Percentiles rank a stretch among this genome's conserved stretches.
These are phyloP conservation scores for Suillus subalutaceus DNA, from an alignment of 768 basidiomycete species.

Conservation along the genomic window DNA sequence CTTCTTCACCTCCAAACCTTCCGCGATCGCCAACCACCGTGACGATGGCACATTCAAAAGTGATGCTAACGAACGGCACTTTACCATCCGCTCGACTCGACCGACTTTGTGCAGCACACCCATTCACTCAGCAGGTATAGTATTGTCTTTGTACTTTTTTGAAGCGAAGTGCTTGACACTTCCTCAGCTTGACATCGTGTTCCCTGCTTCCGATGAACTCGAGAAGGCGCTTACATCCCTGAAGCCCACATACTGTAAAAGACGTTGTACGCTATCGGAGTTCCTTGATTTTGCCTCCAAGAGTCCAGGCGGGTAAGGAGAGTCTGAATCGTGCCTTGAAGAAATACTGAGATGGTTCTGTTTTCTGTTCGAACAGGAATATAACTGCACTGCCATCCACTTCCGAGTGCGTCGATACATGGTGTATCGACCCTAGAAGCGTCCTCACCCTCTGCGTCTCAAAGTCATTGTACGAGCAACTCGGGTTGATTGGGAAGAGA, in stretches of 20 bases:
- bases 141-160: conserved; percentile 5
- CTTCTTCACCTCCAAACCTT: background rate
- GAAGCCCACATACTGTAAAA: conserved; percentile 47
- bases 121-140: conserved; percentile 57
- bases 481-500: conserved; percentile 61
- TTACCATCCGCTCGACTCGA: conserved; percentile 33
- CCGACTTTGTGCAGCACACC: conserved; percentile 43
- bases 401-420: conserved; percentile 51
- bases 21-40: background rate
- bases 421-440: conserved; percentile 71
- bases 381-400: conserved; percentile 39
- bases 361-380: conserved; percentile 29
- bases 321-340: background rate
- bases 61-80: conserved; percentile 23
- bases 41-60: conserved; percentile 21
- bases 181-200: conserved; percentile 62
- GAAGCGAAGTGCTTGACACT: background rate
- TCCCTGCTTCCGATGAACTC: conserved; percentile 47
- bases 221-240: conserved; percentile 45
- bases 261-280: conserved; percentile 45
- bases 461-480: conserved; percentile 59
- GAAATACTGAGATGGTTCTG: conserved; percentile 1
- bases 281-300: conserved; percentile 43
- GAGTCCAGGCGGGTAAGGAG: conserved; percentile 32
- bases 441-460: conserved; percentile 57